A percentile compares a stretch with the other conserved stretches of the same genome.
These are phyloP conservation scores for Guadua angustifolia DNA, from an alignment of 176 grass and related monocot species.

Conservation along the genomic window DNA sequence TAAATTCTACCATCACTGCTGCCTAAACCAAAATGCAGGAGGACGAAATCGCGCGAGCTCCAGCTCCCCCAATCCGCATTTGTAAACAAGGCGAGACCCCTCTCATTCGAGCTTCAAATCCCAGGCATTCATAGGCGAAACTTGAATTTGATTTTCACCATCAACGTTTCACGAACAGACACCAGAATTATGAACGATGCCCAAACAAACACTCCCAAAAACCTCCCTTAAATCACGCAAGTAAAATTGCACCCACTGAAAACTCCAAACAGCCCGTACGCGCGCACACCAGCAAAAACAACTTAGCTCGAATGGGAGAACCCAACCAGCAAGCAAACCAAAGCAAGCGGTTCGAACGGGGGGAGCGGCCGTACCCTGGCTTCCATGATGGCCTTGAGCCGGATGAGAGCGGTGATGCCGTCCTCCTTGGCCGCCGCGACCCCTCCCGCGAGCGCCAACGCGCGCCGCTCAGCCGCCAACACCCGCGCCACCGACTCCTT, in stretches of 20 bases:
- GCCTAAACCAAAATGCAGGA: slow-evolving; percentile 33
- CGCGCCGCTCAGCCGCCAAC: slow-evolving; percentile 74
- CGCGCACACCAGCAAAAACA: background rate
- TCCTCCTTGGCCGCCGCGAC: slow-evolving; percentile 54
- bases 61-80: background rate
- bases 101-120: slow-evolving; percentile 14
- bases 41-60: slow-evolving; percentile 6
- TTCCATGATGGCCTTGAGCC: slow-evolving; percentile 62
- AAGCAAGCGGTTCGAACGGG: slow-evolving; percentile 10
- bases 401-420: slow-evolving; percentile 55
- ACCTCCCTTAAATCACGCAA: slow-evolving; percentile 35
- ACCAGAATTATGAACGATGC: slow-evolving; percentile 34
- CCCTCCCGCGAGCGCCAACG: slow-evolving; percentile 34
- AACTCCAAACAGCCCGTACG: slow-evolving; percentile 14
- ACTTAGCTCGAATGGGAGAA: background rate
- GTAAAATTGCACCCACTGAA: background rate
- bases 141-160: slow-evolving; percentile 16
- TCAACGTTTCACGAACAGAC: background rate
- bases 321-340: slow-evolving; percentile 1
- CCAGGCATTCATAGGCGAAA: slow-evolving; percentile 1
- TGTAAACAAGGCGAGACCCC: slow-evolving; percentile 11
- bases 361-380: slow-evolving; percentile 47
- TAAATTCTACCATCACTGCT: too few species aligned
- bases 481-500: slow-evolving; percentile 86
- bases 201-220: slow-evolving; percentile 24